Percentiles rank a stretch among this genome's conserved stretches.
Conservation (phyloP, 345 rosid genomes). For the Gossypium sturtianum region DNA sequence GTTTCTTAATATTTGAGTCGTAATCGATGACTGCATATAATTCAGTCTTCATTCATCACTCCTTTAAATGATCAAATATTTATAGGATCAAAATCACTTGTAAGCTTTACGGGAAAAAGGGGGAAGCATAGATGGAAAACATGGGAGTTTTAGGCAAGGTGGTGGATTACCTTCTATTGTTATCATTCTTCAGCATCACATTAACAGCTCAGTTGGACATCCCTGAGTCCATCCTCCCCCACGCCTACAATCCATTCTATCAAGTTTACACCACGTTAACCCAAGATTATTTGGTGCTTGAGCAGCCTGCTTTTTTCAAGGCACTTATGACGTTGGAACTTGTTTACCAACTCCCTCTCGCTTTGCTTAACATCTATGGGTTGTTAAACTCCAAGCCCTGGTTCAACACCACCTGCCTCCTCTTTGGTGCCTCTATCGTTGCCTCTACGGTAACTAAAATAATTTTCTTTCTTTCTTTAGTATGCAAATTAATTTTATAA, state of each 20-base stretch:
- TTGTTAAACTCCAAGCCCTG: slow-evolving; percentile 50
- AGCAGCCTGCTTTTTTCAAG: slow-evolving; percentile 64
- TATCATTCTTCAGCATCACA: slow-evolving; percentile 43
- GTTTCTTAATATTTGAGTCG: no score
- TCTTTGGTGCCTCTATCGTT: slow-evolving; percentile 50
- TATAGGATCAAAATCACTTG: neutral
- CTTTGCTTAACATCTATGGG: slow-evolving; percentile 47
- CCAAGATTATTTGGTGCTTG: slow-evolving; percentile 56
- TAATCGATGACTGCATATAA: neutral
- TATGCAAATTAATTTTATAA: neutral
- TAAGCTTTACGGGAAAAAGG: neutral
- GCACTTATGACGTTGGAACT: slow-evolving; percentile 63
- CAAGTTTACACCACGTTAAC: slow-evolving; percentile 26
- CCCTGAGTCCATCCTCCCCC: slow-evolving; percentile 46
- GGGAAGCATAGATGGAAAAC: neutral
- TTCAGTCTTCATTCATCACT: neutral
- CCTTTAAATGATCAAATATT: neutral
- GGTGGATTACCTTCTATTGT: slow-evolving; percentile 47
- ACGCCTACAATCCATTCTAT: slow-evolving; percentile 35
- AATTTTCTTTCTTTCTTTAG: neutral
- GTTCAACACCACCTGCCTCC: slow-evolving; percentile 68
- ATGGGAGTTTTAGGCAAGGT: slow-evolving; percentile 52
- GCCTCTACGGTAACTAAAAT: slow-evolving; percentile 54
- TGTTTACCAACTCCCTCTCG: slow-evolving; percentile 65
- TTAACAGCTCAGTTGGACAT: slow-evolving; percentile 52